These are phyloP conservation scores for Agrocybe praecox DNA, from an alignment of 768 basidiomycete genomes.

Conservation along the genomic window DNA sequence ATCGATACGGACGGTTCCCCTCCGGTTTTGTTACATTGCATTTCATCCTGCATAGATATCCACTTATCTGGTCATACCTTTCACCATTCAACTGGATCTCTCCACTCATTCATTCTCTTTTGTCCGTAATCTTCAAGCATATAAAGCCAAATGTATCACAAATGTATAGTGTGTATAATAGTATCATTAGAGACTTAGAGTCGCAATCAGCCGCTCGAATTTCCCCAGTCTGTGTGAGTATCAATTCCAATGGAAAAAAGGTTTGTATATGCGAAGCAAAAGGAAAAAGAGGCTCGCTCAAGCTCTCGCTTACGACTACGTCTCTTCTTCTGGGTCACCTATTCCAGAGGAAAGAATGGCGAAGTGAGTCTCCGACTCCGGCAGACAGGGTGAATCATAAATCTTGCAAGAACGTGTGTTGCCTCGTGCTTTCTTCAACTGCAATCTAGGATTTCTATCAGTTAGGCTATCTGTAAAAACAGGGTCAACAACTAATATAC, in stretches of 20 bases:
- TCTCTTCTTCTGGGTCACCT: conserved; percentile 91
- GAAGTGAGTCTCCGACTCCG: conserved; percentile 95
- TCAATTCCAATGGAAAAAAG: neutral
- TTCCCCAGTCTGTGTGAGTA: no score
- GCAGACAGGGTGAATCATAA: conserved; percentile 96
- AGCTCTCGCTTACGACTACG: conserved; percentile 30
- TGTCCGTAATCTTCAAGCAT: conserved; percentile 6
- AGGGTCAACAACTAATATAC: neutral
- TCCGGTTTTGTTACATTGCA: conserved; percentile 16
- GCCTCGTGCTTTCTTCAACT: conserved; percentile 90
- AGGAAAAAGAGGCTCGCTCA: neutral
- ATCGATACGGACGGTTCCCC: conserved; percentile 36
- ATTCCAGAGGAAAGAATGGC: conserved; percentile 92
- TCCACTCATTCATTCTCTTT: conserved; percentile 17
- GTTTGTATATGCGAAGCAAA: neutral
- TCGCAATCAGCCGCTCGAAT: no score
- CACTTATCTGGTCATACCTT: conserved; percentile 36
- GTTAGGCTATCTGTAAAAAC: conserved; percentile 7
- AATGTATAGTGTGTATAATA: conserved; percentile 22
- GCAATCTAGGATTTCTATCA: conserved; percentile 52
- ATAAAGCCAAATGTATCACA: conserved; percentile 22
- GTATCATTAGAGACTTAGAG: no score
- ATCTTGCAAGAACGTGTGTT: conserved; percentile 95
- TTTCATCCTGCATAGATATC: conserved; percentile 20
- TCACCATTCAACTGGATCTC: conserved; percentile 55